Evolutionary conservation across 306 rosid species (phyloP).

Genomic region (Fragaria vesca): DNA sequence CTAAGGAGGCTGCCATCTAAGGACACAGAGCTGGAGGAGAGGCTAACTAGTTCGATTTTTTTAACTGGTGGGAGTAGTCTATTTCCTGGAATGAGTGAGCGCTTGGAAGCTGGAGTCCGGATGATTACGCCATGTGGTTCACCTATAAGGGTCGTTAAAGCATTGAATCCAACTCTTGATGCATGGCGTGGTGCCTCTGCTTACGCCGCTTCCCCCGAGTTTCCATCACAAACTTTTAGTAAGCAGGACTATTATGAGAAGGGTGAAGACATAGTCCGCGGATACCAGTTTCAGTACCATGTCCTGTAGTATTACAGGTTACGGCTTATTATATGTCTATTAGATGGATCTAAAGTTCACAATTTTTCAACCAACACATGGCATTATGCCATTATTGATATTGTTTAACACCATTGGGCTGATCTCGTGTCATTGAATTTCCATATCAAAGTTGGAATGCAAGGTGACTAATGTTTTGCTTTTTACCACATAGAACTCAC

Average conservation of each 20-base stretch:
- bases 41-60: slow-evolving; percentile 67
- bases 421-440: neutral
- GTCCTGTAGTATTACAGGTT: slow-evolving; percentile 34
- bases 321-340: slow-evolving; percentile 17
- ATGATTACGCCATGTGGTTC: slow-evolving; percentile 85
- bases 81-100: slow-evolving; percentile 73
- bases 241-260: slow-evolving; percentile 74
- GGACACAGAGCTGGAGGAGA: slow-evolving; percentile 45
- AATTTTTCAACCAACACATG: neutral
- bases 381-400: neutral
- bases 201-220: slow-evolving; percentile 62
- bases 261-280: slow-evolving; percentile 87
- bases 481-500: too few species aligned
- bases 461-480: neutral
- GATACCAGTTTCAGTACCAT: slow-evolving; percentile 67
- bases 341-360: slow-evolving; percentile 18
- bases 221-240: slow-evolving; percentile 75
- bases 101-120: slow-evolving; percentile 81
- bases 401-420: neutral
- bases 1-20: slow-evolving; percentile 67
- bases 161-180: slow-evolving; percentile 79
- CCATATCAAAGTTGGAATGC: neutral
- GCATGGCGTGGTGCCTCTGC: slow-evolving; percentile 97
- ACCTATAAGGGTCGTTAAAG: slow-evolving; percentile 67
- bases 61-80: slow-evolving; percentile 84